Base-by-base conservation (phyloP, 78 protist species). In the Emiliania huxleyi region DNA sequence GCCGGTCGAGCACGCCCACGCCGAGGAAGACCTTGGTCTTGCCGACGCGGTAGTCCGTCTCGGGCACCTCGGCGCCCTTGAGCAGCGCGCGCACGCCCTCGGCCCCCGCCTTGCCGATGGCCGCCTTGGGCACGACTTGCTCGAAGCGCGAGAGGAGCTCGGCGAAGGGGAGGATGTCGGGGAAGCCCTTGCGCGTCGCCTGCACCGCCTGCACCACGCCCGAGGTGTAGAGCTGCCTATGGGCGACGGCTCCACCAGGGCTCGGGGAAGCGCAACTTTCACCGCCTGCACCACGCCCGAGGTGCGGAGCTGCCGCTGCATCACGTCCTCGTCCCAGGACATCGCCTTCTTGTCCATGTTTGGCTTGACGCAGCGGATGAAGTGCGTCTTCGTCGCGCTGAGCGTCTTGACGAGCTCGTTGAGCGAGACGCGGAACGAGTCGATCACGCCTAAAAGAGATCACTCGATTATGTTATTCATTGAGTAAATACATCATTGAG, bases 131-230 rank as follows among this genome's bases (percentile, higher is more conserved):
- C 26, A 35, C 21, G 33, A 52, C 38, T 0, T 35, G 90, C 83
- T 3, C 26, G 45, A 25, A 91, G 6, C 35, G 40, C 26, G 69
- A 48, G 1, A 94, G 46, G 89, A 98, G 97, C 79, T 93, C 49
- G 38, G 94, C 96, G 29, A 94, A 98, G 25, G 56, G 91, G 56
- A 93, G 95, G 23, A 98, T 94, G 79, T 96, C 98, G 69, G 98
- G 95, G 69, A 94, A 98, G 37, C 99, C 99, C 19, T 99, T 99
- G 38, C 99, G 95, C 23, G 87, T 19, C 38, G 55, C 35, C 29
- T 52, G 62, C 8, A 8, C 62, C 62, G 8, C 15, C 62, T 52
- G 62, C 15, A 8, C 8, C 29, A 52, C 62, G 42, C 29, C 62
- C 62, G 15, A 52, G 15, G 8, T 52, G 62, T 15, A 52, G 62